Percentiles rank a stretch among this genome's conserved stretches.
Conservation (phyloP, 176 grass and related monocot species). For the Paspalum vaginatum region DNA sequence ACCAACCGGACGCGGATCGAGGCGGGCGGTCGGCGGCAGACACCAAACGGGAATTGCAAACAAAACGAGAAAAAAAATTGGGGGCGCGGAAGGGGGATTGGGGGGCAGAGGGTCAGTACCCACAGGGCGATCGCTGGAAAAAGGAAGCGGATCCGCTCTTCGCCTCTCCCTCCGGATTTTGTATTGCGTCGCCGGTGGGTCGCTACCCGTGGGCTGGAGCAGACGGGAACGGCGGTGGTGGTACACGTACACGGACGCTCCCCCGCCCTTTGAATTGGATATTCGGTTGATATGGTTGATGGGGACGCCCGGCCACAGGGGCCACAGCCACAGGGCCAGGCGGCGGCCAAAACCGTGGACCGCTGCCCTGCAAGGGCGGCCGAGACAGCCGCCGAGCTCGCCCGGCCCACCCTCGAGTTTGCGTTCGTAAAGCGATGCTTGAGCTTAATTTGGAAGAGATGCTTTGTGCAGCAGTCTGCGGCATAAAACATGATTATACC, state of each 20-base stretch:
- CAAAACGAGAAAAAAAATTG: neutral
- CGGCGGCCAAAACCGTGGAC: neutral
- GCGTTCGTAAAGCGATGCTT: no score
- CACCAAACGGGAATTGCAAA: neutral
- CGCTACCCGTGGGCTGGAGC: constrained; percentile 4
- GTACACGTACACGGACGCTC: constrained; percentile 9
- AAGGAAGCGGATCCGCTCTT: constrained; percentile 25
- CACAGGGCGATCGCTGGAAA: neutral
- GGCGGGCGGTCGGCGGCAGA: neutral
- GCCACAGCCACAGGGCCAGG: neutral
- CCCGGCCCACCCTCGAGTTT: neutral
- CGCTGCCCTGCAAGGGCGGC: neutral
- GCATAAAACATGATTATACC: no score
- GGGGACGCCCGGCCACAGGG: neutral
- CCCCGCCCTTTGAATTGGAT: constrained; percentile 41
- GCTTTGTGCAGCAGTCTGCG: no score
- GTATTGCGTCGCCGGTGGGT: neutral
- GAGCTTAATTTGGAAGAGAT: neutral
- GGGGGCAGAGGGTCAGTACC: neutral
- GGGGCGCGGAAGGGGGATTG: neutral
- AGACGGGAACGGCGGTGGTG: neutral
- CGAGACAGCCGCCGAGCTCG: neutral
- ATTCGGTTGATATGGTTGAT: constrained; percentile 27
- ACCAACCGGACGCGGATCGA: neutral
- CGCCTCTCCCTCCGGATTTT: constrained; percentile 21